Evolutionary conservation across 768 basidiomycete genomes (phyloP).

Genomic region (Leccinellum luteum): DNA sequence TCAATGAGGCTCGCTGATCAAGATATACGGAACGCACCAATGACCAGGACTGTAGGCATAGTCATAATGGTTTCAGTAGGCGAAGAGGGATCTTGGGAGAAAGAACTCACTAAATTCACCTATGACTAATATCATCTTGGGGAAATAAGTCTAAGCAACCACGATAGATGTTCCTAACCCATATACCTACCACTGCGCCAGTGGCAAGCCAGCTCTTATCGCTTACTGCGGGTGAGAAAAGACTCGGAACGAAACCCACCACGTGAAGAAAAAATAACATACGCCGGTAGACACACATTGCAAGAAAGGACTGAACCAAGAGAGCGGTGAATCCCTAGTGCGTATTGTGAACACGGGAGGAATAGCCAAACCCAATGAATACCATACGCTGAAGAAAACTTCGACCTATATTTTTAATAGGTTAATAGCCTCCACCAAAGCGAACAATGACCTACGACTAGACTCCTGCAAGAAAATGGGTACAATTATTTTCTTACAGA

Average conservation of each 20-base stretch:
- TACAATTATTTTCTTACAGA: background rate
- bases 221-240: slow-evolving; percentile 46
- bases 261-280: slow-evolving; percentile 15
- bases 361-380: background rate
- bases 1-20: slow-evolving; percentile 2
- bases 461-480: slow-evolving; percentile 21
- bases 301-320: slow-evolving; percentile 59
- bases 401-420: slow-evolving; percentile 36
- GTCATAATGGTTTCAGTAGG: slow-evolving; percentile 5
- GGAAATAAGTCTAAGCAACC: background rate
- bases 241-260: background rate
- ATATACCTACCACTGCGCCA: slow-evolving; percentile 30
- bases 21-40: slow-evolving; percentile 29
- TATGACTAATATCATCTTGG: slow-evolving; percentile 33
- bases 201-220: slow-evolving; percentile 46
- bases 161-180: background rate
- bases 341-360: background rate
- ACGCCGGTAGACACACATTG: slow-evolving; percentile 52
- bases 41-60: slow-evolving; percentile 25
- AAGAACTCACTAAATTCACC: slow-evolving; percentile 39
- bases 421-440: background rate
- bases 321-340: slow-evolving; percentile 45
- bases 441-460: slow-evolving; percentile 17
- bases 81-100: too few species aligned
- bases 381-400: slow-evolving; percentile 48